phyloP scores from a whole-genome alignment of 371 early-diverging fungal genomes.

The Actinomortierella wolfii region DNA sequence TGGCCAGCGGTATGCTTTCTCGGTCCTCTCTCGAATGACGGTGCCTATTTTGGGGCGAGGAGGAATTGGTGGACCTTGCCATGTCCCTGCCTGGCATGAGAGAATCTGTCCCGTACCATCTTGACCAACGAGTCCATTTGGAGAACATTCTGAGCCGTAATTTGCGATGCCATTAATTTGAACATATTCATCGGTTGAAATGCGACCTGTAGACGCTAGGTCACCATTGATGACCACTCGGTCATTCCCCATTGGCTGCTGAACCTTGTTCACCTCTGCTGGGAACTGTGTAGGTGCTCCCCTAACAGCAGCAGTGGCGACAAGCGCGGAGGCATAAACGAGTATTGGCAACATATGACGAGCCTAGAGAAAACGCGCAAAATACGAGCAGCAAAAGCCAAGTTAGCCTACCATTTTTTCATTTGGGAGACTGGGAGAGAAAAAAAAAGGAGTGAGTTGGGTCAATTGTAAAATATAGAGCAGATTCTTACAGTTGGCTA shows the following conservation, averaged over 20 bases:
- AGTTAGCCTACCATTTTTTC: no score
- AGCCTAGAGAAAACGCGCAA: no score
- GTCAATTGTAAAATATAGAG: no score
- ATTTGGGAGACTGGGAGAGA: no score
- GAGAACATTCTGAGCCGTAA: conserved; percentile 5
- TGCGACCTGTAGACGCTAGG: conserved; percentile 4
- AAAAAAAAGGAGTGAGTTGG: no score
- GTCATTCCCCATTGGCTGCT: not conserved
- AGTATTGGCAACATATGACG: conserved; percentile 1
- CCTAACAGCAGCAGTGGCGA: not conserved
- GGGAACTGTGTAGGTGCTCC: conserved; percentile 5
- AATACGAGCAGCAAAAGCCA: no score
- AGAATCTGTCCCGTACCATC: conserved; percentile 14
- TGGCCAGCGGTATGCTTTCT: conserved; percentile 9
- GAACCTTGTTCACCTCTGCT: no score
- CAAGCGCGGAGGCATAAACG: conserved; percentile 2
- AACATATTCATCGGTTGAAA: conserved; percentile 16
- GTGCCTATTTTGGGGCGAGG: conserved; percentile 3
- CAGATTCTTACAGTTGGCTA: no score
- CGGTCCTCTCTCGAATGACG: not conserved
- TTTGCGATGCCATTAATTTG: conserved; percentile 13
- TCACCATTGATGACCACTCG: conserved; percentile 5
- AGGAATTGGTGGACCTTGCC: no score
- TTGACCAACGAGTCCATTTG: conserved; percentile 15
- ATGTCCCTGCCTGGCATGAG: conserved; percentile 8